Evolutionary conservation across 2,329 filamentous ascomycete species (phyloP), one percentile per base, ranked within the genome.

Genomic region (Pseudonectria foliicola): DNA sequence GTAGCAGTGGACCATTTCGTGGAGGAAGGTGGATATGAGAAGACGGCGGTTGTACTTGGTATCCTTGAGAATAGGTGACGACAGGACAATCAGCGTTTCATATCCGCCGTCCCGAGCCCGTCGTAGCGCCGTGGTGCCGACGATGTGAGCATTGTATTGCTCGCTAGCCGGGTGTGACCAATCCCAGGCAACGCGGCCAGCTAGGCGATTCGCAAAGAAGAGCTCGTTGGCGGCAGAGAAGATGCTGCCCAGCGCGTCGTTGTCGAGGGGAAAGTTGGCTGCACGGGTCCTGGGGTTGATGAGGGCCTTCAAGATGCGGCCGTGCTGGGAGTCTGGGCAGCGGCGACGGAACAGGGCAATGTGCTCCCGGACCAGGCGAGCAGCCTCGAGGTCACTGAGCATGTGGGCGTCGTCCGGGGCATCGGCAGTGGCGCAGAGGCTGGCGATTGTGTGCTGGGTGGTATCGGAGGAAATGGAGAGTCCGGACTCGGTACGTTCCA

Each of bases 1-100:
- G 49, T 79, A 82, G 55, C 76, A 77, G 57, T 82, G 77, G 31
- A 82, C 77, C 46, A 81, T 68, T 56, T 82, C 78, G 50, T 82
- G 78, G 30, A 82, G 50, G 43, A 82, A 80, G 0, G 77, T 78
- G 6, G 73, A 75, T 31, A 82, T 77, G 35, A 82, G 65, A 12
- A 82, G 62, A 6, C 75, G 65, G 5, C 77, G 61, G 51, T 76
- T 77, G 54, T 77, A 82, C 31, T 62, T 65, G 11, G 57, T 64
- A 43, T 73, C 65, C 26, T 61, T 63, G n/a, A 81, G 64, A 11
- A 81, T 76, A 1, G 74, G 70, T 2, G 67, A 65, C 4, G 76
- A 80, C 10, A 82, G 60, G 4, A 78, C 69, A 32, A 82, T 77
- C 16, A 79, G 61, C 2, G 77, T 80, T 55, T 82, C 77, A 48